phyloP scores from a whole-genome alignment of 192 early-diverging fungal species.

The Linnemannia hyalina region DNA sequence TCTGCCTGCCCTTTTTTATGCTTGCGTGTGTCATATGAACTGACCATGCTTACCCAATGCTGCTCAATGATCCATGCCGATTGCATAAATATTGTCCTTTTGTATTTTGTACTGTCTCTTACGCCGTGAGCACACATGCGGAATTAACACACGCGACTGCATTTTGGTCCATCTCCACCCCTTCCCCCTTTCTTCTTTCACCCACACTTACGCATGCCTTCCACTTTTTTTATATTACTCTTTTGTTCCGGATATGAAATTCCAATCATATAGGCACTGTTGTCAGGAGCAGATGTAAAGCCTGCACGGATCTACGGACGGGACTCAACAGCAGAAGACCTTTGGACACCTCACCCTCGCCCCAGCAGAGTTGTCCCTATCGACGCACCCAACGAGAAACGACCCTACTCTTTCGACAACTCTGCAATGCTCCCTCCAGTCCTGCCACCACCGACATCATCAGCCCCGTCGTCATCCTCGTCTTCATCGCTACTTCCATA shows the following conservation, averaged over 20 bases:
- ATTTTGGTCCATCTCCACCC: neutral
- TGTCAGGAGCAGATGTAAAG: slow-evolving; percentile 28
- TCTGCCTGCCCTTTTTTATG: slow-evolving; percentile 4
- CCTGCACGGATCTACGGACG: slow-evolving; percentile 35
- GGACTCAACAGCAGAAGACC: slow-evolving; percentile 41
- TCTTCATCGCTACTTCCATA: slow-evolving; percentile 2
- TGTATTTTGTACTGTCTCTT: neutral
- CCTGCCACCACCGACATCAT: slow-evolving; percentile 9
- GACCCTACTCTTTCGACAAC: slow-evolving; percentile 15
- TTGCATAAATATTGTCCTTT: neutral
- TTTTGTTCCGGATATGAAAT: neutral
- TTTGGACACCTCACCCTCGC: slow-evolving; percentile 25
- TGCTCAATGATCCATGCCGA: neutral
- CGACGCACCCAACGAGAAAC: slow-evolving; percentile 36
- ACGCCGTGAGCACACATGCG: neutral
- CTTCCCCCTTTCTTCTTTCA: neutral
- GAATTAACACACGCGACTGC: slow-evolving; percentile 10
- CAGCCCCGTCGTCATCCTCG: neutral
- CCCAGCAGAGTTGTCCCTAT: slow-evolving; percentile 24
- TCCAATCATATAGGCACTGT: slow-evolving; percentile 28
- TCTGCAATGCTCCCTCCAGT: slow-evolving; percentile 25
- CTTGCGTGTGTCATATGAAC: slow-evolving; percentile 7
- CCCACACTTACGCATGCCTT: neutral
- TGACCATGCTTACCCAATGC: slow-evolving; percentile 14
- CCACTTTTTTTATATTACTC: neutral